These are phyloP conservation scores for Clavispora carvajalis DNA, from an alignment of 805 yeast species.

Conservation along the genomic window DNA sequence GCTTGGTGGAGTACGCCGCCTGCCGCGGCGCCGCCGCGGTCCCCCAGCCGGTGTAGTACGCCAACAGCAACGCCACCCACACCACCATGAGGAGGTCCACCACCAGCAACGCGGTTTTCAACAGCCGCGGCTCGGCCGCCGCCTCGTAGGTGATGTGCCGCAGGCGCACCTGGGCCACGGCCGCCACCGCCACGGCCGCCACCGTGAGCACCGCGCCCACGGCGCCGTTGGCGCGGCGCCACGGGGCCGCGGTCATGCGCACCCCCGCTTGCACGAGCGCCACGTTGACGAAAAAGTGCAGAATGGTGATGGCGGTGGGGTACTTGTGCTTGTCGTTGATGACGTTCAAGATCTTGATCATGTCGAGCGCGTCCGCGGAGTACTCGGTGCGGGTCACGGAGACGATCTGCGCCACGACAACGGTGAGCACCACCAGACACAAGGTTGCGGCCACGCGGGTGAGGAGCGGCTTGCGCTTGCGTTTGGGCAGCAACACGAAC, in stretches of 20 bases:
- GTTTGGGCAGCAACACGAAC: constrained; percentile 44
- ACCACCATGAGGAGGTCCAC: constrained; percentile 16
- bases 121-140: constrained; percentile 9
- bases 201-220: constrained; percentile 14
- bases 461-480: constrained; percentile 51
- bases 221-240: constrained; percentile 21
- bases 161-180: constrained; percentile 3
- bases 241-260: constrained; percentile 17
- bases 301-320: constrained; percentile 35
- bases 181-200: constrained; percentile 13
- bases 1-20: constrained; percentile 41
- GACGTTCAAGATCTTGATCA: constrained; percentile 31
- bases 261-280: constrained; percentile 52
- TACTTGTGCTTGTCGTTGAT: constrained; percentile 35
- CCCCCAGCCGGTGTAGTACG: constrained; percentile 30
- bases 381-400: constrained; percentile 47
- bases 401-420: constrained; percentile 44
- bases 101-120: constrained; percentile 16
- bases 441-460: constrained; percentile 55
- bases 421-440: constrained; percentile 50
- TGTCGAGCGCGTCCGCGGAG: constrained; percentile 47
- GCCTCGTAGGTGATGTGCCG: neutral
- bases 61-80: constrained; percentile 31
- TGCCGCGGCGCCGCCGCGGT: constrained; percentile 27
- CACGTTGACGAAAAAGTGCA: constrained; percentile 42